phyloP scores from a whole-genome alignment of 495 filamentous ascomycete species.

The Astrocystis sublimbata region DNA sequence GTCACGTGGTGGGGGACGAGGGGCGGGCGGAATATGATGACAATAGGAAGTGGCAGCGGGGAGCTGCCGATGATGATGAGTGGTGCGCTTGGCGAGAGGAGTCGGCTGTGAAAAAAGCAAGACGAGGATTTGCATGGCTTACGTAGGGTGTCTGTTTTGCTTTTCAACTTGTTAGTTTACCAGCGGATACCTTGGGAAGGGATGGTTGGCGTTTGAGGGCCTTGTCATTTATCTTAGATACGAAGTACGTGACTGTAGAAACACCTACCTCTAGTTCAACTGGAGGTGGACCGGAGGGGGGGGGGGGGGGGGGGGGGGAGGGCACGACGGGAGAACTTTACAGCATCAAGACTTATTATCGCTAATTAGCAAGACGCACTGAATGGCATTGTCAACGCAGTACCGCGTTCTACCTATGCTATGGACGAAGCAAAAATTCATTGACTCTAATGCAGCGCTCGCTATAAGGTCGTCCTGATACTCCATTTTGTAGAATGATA shows the following conservation, averaged over 20 bases:
- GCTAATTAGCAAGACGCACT: neutral
- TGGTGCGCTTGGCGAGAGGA: conserved; percentile 37
- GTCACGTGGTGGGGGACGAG: conserved; percentile 80
- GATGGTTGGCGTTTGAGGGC: neutral
- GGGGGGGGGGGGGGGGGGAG: too few relatives aligned
- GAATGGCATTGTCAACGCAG: neutral
- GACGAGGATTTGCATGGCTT: neutral
- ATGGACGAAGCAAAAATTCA: neutral
- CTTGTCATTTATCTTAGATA: neutral
- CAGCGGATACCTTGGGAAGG: neutral
- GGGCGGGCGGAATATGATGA: conserved; percentile 45
- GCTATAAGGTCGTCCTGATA: neutral
- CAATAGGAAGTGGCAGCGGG: conserved; percentile 15
- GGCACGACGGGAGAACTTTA: too few relatives aligned
- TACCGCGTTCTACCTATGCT: neutral
- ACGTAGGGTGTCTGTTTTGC: neutral
- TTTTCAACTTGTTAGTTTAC: neutral
- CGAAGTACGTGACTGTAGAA: neutral
- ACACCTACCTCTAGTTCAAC: neutral
- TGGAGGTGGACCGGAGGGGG: too few relatives aligned
- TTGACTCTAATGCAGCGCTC: conserved; percentile 1
- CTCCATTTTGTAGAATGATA: neutral
- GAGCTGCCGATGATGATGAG: conserved; percentile 51
- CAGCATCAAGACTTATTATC: neutral
- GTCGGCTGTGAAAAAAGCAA: conserved; percentile 20